Evolutionary conservation across 2,329 filamentous ascomycete species (phyloP), one percentile per base, ranked within the genome.

Genomic region (Epichloe baconii): DNA sequence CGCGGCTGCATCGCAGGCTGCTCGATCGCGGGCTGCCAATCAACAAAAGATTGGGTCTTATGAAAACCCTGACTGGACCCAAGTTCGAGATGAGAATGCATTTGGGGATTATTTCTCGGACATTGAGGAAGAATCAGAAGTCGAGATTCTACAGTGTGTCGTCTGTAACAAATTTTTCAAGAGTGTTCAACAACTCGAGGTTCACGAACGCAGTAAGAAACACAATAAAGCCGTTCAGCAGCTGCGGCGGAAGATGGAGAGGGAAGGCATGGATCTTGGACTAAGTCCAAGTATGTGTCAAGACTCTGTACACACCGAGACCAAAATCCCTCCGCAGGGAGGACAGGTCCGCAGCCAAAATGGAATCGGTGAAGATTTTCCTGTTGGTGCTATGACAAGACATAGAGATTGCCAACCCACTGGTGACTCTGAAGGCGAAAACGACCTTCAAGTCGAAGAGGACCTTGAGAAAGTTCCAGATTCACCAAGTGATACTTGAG

Each of bases 181-280:
- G 68, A 97, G 90, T 61, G 86, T 95, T 63, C 89, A 88, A 57
- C 91, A 97, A 62, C 89, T 86, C 54, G 83, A 94, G 61, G 84
- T 86, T 3, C 93, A 98, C 61, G 90, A 96, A 69, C 88, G 85
- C 70, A 97, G 91, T 73, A 98, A 95, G 66, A 98, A 97, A 68
- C 93, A 98, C 61, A 68, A 83, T 54, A 97, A 95, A 64, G 85
- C 88, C 2, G 77, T 96, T 6, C 83, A 90, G 57, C 79, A 89
- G 54, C 68, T 98, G 40, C 82, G 81, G 60, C 77, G 80, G 60
- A 83, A 93, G 64, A 95, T 98, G 89, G 79, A 77, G 58, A 82
- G 83, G 58, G 86, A 98, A 61, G 85, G 90, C 59, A 72, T 74
- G 45, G 74, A 81, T 47, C 65, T 88, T 8, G 68, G 77, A 42